phyloP scores from a whole-genome alignment of 1,284 basidiomycete genomes.

The Gomphus sp. region DNA sequence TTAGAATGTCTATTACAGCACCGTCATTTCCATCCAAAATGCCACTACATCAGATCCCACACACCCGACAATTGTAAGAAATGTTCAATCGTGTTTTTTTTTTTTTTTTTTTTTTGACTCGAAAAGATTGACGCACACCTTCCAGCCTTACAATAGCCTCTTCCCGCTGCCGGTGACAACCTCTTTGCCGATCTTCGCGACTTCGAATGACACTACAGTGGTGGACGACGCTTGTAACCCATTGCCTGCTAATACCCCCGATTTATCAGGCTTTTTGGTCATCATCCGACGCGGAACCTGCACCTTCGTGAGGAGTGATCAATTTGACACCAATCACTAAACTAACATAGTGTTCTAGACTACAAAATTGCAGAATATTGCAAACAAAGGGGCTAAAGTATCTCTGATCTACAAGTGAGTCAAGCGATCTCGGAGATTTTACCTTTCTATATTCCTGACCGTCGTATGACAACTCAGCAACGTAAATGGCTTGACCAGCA shows the following conservation, averaged over 20 bases:
- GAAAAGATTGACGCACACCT: neutral
- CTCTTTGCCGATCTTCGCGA: conserved; percentile 32
- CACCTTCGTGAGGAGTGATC: conserved; percentile 27
- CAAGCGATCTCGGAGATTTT: neutral
- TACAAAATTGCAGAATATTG: conserved; percentile 37
- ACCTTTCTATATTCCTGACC: neutral
- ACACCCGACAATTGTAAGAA: conserved; percentile 4
- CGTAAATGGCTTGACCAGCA: conserved; percentile 30
- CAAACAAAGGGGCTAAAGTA: conserved; percentile 39
- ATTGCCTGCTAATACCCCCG: conserved; percentile 41
- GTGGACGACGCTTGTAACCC: conserved; percentile 44
- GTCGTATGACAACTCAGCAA: conserved; percentile 25
- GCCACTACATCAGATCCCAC: conserved; percentile 2
- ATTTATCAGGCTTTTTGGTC: conserved; percentile 38
- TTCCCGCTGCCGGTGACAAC: conserved; percentile 21
- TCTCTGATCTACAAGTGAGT: conserved; percentile 47
- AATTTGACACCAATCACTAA: conserved; percentile 4
- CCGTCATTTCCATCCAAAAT: conserved; percentile 17
- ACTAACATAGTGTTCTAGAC: conserved; percentile 17
- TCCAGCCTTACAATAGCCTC: neutral
- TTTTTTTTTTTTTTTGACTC: neutral
- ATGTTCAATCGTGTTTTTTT: neutral
- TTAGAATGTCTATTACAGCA: conserved; percentile 18
- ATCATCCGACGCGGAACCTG: conserved; percentile 45
- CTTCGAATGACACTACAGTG: conserved; percentile 32